Conservation (phyloP, 345 rosid species). For the Syzygium aromaticum region DNA sequence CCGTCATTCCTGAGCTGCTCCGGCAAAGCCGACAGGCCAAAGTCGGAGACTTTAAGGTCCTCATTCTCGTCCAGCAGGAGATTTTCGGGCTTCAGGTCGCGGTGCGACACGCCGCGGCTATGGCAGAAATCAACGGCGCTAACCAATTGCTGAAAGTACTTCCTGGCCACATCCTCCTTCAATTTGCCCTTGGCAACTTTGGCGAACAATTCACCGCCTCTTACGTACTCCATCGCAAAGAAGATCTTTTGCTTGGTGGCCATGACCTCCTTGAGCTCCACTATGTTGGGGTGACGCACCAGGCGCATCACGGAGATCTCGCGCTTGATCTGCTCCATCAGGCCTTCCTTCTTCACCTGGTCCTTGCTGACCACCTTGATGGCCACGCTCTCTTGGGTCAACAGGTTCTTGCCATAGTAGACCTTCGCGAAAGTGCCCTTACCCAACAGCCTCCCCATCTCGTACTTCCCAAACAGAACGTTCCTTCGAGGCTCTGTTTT, state of each 20-base stretch:
- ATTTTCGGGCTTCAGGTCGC: slow-evolving; percentile 48
- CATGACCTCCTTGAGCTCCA: slow-evolving; percentile 42
- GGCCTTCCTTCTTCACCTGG: slow-evolving; percentile 15
- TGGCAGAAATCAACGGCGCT: slow-evolving; percentile 44
- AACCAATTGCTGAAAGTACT: slow-evolving; percentile 37
- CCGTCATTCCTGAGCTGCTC: slow-evolving; percentile 22
- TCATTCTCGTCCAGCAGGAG: slow-evolving; percentile 42
- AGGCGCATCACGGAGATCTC: slow-evolving; percentile 53
- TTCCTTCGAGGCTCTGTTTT: background rate
- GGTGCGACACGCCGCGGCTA: slow-evolving; percentile 44
- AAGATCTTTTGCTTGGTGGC: slow-evolving; percentile 34
- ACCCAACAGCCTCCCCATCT: slow-evolving; percentile 33
- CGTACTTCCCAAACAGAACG: slow-evolving; percentile 30
- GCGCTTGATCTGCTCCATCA: slow-evolving; percentile 30
- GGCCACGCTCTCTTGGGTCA: slow-evolving; percentile 26
- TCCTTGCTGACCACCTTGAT: slow-evolving; percentile 36
- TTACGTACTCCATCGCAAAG: slow-evolving; percentile 38
- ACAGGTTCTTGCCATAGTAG: slow-evolving; percentile 22
- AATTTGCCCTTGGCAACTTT: slow-evolving; percentile 29
- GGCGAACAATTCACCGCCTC: slow-evolving; percentile 36
- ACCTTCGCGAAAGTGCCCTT: slow-evolving; percentile 54
- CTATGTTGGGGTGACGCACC: slow-evolving; percentile 40
- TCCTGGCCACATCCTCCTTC: slow-evolving; percentile 24
- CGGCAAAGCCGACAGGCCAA: slow-evolving; percentile 37
- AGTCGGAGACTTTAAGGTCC: slow-evolving; percentile 39